Conservation (phyloP, 2,329 filamentous ascomycete genomes). For the Verticillium isaacii region DNA sequence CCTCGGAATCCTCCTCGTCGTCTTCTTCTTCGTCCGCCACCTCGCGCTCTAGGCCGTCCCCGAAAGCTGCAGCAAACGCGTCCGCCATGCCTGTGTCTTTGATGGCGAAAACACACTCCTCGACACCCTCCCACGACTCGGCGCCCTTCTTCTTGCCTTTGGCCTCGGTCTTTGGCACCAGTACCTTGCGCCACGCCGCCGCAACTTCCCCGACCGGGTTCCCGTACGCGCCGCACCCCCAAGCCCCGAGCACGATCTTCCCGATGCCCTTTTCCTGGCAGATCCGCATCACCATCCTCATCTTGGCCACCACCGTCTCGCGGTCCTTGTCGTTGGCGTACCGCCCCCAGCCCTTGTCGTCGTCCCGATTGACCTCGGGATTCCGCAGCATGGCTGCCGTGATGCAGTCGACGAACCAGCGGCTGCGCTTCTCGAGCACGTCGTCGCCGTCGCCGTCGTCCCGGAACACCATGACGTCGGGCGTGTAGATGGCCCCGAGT, state of each 20-base stretch:
- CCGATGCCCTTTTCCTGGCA: conserved; percentile 36
- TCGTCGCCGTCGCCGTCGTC: conserved; percentile 25
- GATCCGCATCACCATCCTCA: conserved; percentile 53
- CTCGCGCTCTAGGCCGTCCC: conserved; percentile 28
- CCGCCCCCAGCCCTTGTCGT: conserved; percentile 19
- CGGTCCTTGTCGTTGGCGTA: conserved; percentile 44
- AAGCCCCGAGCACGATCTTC: conserved; percentile 55
- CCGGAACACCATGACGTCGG: conserved; percentile 56
- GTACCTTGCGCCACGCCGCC: conserved; percentile 38
- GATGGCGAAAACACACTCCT: conserved; percentile 56
- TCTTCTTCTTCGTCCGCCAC: conserved; percentile 9
- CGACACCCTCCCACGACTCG: conserved; percentile 35
- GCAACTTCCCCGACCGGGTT: conserved; percentile 58
- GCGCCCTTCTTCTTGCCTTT: conserved; percentile 12
- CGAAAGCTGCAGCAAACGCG: conserved; percentile 46
- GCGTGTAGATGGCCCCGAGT: conserved; percentile 49
- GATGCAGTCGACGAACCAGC: conserved; percentile 55
- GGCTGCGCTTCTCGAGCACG: conserved; percentile 37
- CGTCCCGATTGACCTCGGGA: conserved; percentile 43
- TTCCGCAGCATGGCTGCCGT: conserved; percentile 54
- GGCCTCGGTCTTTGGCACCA: conserved; percentile 14
- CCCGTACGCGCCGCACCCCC: conserved; percentile 61
- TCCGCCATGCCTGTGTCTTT: conserved; percentile 44
- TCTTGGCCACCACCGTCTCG: conserved; percentile 47
- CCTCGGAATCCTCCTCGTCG: conserved; percentile 5